Base-by-base conservation (phyloP, 2,329 filamentous ascomycete genomes). In the Colletotrichum filicis region DNA sequence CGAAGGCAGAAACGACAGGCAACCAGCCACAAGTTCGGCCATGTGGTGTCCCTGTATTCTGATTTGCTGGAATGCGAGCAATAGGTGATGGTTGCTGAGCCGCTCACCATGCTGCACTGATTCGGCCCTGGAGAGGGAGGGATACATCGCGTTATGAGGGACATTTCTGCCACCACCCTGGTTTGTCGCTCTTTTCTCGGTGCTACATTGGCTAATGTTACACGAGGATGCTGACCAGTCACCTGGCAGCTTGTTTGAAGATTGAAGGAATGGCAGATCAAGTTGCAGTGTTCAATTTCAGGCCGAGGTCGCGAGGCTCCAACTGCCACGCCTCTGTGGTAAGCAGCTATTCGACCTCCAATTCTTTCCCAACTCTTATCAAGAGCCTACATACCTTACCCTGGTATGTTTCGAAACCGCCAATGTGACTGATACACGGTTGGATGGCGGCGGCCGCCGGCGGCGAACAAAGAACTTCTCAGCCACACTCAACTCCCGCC, bases 171-270 rank as follows among this genome's bases (percentile, higher is more conserved):
- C 52, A 28, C 32, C 30, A 63, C 59, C 57, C 53, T 53, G 49
- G 66, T 62, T 30, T 30, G 22, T 42, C 65, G 69, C 69, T 68
- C 52, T 62, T 53, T 72, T 32, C 37, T 72, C 65, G 69, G 69
- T 53, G 52, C 49, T 53, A 63, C 28, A n/a, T 42, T n/a, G 26
- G 53, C 53, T n/a, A 72, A 58, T 58, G 30, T 16, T 19, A 52
- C 35, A 30, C 14, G n/a, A 28, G 7, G 46, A 53, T 1, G 19
- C 57, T 8, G 30, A n/a, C 1, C 49, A 24, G 42, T 49, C 19
- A 42, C 16, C 14, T 19, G 5, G 37, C 37, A 42, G 14, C 37
- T 49, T 35, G 30, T 35, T 60, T 53, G 60, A 35, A 61, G 57
- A 11, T 56, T 28, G n/a, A 26, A 37, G 35, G 57, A 32, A 53